Evolutionary conservation across 2,329 filamentous ascomycete genomes (phyloP), one percentile per base, ranked within the genome.

Genomic region (Ophiostoma populinum): DNA sequence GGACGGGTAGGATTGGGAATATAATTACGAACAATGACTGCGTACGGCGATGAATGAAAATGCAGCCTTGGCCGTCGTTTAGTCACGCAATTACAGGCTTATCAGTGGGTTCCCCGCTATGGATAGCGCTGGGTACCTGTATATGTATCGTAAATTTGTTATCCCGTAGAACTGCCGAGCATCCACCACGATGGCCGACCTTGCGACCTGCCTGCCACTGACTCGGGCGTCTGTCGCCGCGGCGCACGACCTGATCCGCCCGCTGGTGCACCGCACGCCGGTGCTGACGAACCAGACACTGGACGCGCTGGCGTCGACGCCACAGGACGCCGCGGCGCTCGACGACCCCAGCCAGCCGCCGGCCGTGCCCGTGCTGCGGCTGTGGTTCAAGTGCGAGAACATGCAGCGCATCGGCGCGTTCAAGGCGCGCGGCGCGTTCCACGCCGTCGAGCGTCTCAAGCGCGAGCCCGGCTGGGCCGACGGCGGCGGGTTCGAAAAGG

Each of bases 371-470:
- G 8, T 13, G 3, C 21, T 93, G 25, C 64, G 72, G 10, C 63
- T 95, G 35, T 90, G 81, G 62, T 92, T 95, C 69, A 95, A 95
- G 61, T 92, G 83, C 55, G 87, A 95, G 62, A 94, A 94, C 55
- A 62, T 82, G 39, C 90, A 95, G 61, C 73, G 75, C 37, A 74
- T 92, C 36, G 90, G 87, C 34, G 87, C 87, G 1, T 95, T 95
- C 63, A 95, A 95, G 59, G 79, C 75, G 12, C 65, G 87, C 6
- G 90, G 87, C 5, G 87, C 86, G 0, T 94, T 93, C 47, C 82
- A 94, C 55, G 85, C 86, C 1, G 51, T 93, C 24, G 66, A 74
- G 47, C 58, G 79, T 38, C 56, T 93, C 49, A 72, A 77, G 50
- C 55, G 52, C 43, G 67, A 75, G 46, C 58, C 65, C 5, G 74